A percentile compares a stretch with the other conserved stretches of the same genome.
These are phyloP conservation scores for Tulasnella sp. DNA, from an alignment of 768 basidiomycete species.

Conservation along the genomic window DNA sequence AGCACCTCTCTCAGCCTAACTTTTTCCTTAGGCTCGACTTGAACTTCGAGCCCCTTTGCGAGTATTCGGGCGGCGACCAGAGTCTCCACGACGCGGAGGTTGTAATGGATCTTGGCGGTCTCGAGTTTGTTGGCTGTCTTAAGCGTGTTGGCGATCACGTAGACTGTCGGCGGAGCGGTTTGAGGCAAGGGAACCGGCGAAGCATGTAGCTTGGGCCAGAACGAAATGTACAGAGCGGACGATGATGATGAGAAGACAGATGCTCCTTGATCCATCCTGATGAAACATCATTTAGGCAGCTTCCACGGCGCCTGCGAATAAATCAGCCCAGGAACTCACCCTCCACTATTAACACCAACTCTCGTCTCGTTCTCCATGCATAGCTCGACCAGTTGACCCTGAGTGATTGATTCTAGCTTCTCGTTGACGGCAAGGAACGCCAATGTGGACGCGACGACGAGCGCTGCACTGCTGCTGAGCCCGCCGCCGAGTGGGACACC, in stretches of 20 bases:
- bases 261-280: conserved; percentile 83
- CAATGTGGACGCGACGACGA: conserved; percentile 80
- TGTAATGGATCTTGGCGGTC: conserved; percentile 68
- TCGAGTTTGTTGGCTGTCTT: conserved; percentile 71
- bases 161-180: conserved; percentile 35
- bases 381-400: conserved; percentile 65
- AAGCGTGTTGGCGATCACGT: conserved; percentile 75
- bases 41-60: conserved; percentile 43
- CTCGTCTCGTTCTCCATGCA: conserved; percentile 77
- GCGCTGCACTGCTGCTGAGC: conserved; percentile 76
- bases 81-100: conserved; percentile 86
- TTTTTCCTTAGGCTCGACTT: conserved; percentile 34
- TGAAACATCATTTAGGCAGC: background rate
- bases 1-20: conserved; percentile 59
- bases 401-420: conserved; percentile 42
- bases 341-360: conserved; percentile 71
- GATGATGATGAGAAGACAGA: conserved; percentile 64
- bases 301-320: background rate
- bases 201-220: conserved; percentile 62
- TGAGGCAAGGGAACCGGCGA: conserved; percentile 52
- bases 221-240: conserved; percentile 68
- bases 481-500: conserved; percentile 78
- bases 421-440: conserved; percentile 70
- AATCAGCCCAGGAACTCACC: conserved; percentile 33
- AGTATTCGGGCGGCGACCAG: conserved; percentile 69